These are phyloP conservation scores for Microcyclosporella mali DNA, from an alignment of 2,329 filamentous ascomycete species.

Conservation along the genomic window DNA sequence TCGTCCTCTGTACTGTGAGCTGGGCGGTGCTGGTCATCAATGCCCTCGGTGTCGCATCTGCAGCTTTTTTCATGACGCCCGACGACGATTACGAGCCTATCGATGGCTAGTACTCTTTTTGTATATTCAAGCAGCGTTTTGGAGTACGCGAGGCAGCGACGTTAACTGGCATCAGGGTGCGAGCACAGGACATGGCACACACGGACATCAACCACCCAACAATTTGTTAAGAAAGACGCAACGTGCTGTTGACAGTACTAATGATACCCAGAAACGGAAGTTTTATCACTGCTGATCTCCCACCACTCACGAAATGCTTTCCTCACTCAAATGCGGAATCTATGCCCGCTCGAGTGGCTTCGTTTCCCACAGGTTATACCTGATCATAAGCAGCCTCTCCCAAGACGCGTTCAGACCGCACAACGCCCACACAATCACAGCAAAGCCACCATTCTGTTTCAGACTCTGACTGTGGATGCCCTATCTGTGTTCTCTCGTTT, in stretches of 20 bases:
- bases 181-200: too few relatives aligned
- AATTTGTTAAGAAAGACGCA: too few relatives aligned
- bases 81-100: slow-evolving; percentile 85
- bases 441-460: slow-evolving; percentile 8
- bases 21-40: slow-evolving; percentile 52
- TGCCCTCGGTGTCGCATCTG: slow-evolving; percentile 54
- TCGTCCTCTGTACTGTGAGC: slow-evolving; percentile 60
- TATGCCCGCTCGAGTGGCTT: slow-evolving; percentile 10
- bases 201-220: too few relatives aligned
- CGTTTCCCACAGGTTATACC: slow-evolving; percentile 11
- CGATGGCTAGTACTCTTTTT: slow-evolving; percentile 22
- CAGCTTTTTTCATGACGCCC: slow-evolving; percentile 63
- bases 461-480: slow-evolving; percentile 7
- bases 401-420: slow-evolving; percentile 10
- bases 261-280: slow-evolving; percentile 13
- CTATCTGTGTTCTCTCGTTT: slow-evolving; percentile 3
- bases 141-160: too few relatives aligned
- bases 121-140: too few relatives aligned
- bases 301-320: slow-evolving; percentile 9
- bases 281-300: slow-evolving; percentile 6
- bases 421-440: slow-evolving; percentile 12
- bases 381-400: slow-evolving; percentile 8
- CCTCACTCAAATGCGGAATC: slow-evolving; percentile 6
- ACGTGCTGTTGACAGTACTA: not conserved
- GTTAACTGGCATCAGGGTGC: not conserved